phyloP scores from a whole-genome alignment of 2,329 filamentous ascomycete species.

The Colletotrichum phormii region DNA sequence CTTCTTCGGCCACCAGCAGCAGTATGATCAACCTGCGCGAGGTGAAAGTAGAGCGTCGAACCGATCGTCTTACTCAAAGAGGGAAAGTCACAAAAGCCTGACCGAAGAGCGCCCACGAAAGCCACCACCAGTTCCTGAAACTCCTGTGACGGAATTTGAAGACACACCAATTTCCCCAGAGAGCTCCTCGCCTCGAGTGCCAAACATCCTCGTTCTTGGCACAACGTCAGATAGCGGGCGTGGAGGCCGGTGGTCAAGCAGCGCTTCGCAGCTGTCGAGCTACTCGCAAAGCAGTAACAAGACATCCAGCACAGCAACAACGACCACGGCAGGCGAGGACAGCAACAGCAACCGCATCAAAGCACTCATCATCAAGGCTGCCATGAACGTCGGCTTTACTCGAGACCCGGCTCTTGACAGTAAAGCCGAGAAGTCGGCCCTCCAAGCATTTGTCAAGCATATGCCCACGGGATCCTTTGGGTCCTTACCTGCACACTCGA shows the following conservation, averaged over 20 bases:
- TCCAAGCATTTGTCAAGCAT: constrained; percentile 81
- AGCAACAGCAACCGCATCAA: constrained; percentile 82
- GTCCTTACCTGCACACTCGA: constrained; percentile 74
- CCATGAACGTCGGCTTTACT: constrained; percentile 84
- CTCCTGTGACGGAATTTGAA: constrained; percentile 94
- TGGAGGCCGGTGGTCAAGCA: constrained; percentile 83
- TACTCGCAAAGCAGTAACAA: constrained; percentile 79
- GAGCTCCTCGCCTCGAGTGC: constrained; percentile 78
- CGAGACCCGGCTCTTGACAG: constrained; percentile 63
- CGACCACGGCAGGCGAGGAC: constrained; percentile 76
- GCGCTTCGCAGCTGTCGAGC: constrained; percentile 80
- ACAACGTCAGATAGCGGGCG: constrained; percentile 70
- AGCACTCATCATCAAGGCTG: constrained; percentile 83
- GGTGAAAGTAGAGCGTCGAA: constrained; percentile 63
- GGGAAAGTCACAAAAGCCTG: constrained; percentile 63
- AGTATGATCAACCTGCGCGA: constrained; percentile 60
- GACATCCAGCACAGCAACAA: constrained; percentile 79
- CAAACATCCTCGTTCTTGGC: constrained; percentile 89
- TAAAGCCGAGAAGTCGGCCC: constrained; percentile 60
- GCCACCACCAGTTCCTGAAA: constrained; percentile 76
- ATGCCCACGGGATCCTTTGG: constrained; percentile 85
- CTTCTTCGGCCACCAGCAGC: constrained; percentile 67
- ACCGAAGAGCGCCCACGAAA: constrained; percentile 63
- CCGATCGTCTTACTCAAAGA: constrained; percentile 64
- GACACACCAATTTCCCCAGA: constrained; percentile 88